These are phyloP conservation scores for Hippophae gyantsensis DNA, from an alignment of 306 rosid genomes.

Conservation along the genomic window DNA sequence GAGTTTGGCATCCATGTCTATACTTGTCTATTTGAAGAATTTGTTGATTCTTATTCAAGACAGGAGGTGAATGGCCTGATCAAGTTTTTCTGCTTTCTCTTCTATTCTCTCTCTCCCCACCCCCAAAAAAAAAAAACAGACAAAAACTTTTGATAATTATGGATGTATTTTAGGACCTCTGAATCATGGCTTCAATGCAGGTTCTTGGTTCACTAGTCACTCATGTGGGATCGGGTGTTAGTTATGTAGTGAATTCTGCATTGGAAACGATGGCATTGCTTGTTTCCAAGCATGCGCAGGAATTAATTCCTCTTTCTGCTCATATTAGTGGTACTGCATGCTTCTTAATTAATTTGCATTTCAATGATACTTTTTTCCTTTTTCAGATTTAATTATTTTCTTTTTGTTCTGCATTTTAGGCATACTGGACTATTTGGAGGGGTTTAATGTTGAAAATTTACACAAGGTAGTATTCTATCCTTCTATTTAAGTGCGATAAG, in stretches of 20 bases:
- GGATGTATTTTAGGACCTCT: slow-evolving; percentile 3
- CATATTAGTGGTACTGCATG: slow-evolving; percentile 24
- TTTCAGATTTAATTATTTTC: slow-evolving; percentile 2
- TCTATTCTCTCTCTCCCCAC: not conserved
- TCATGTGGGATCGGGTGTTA: slow-evolving; percentile 33
- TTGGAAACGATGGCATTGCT: slow-evolving; percentile 25
- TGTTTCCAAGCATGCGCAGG: slow-evolving; percentile 21
- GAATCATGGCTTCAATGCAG: slow-evolving; percentile 11
- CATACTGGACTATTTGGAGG: slow-evolving; percentile 36
- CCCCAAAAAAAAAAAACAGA: not conserved
- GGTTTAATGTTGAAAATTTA: slow-evolving; percentile 29
- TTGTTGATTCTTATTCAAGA: slow-evolving; percentile 31
- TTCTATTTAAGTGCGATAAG: not conserved
- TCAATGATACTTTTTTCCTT: slow-evolving; percentile 1
- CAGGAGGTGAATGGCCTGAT: slow-evolving; percentile 27
- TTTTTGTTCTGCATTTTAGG: slow-evolving; percentile 19
- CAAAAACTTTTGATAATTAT: not conserved
- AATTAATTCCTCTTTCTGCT: slow-evolving; percentile 30
- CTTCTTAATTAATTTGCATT: not conserved
- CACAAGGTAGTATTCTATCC: slow-evolving; percentile 26
- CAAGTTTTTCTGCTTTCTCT: not conserved
- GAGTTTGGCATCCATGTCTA: slow-evolving; percentile 25
- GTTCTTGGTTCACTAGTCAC: slow-evolving; percentile 36
- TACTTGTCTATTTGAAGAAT: slow-evolving; percentile 26
- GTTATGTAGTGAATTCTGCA: slow-evolving; percentile 29